Evolutionary conservation across 768 basidiomycete genomes (phyloP).

Genomic region (Russula abietina): DNA sequence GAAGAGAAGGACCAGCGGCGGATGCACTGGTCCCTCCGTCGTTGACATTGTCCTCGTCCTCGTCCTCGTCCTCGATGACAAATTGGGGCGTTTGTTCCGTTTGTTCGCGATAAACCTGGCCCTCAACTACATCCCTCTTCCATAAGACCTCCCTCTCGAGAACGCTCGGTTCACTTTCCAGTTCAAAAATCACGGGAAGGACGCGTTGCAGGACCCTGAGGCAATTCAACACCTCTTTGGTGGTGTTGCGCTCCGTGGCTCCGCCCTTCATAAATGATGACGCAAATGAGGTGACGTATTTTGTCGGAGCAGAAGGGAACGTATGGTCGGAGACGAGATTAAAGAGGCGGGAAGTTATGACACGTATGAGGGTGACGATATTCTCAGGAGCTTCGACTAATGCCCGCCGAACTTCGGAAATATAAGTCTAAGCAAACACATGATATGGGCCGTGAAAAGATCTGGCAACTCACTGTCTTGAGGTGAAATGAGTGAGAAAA

Average conservation of each 20-base stretch:
- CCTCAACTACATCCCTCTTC: conserved; percentile 45
- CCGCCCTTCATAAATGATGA: conserved; percentile 62
- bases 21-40: conserved; percentile 29
- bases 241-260: conserved; percentile 55
- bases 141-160: conserved; percentile 83
- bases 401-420: conserved; percentile 65
- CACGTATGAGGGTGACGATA: conserved; percentile 71
- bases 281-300: conserved; percentile 60
- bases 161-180: conserved; percentile 60
- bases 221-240: conserved; percentile 87
- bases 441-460: not conserved
- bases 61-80: conserved; percentile 85
- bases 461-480: not conserved
- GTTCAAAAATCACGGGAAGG: conserved; percentile 83
- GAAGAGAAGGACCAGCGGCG: conserved; percentile 23
- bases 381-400: conserved; percentile 82
- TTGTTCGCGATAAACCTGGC: conserved; percentile 27
- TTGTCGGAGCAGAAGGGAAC: conserved; percentile 55
- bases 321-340: conserved; percentile 74
- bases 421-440: not conserved
- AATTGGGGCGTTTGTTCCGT: conserved; percentile 51
- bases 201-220: conserved; percentile 85
- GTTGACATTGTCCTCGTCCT: conserved; percentile 50
- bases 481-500: conserved; percentile 60
- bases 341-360: conserved; percentile 62